phyloP scores from a whole-genome alignment of 2,329 filamentous ascomycete genomes.

The Calonectria pteridis region DNA sequence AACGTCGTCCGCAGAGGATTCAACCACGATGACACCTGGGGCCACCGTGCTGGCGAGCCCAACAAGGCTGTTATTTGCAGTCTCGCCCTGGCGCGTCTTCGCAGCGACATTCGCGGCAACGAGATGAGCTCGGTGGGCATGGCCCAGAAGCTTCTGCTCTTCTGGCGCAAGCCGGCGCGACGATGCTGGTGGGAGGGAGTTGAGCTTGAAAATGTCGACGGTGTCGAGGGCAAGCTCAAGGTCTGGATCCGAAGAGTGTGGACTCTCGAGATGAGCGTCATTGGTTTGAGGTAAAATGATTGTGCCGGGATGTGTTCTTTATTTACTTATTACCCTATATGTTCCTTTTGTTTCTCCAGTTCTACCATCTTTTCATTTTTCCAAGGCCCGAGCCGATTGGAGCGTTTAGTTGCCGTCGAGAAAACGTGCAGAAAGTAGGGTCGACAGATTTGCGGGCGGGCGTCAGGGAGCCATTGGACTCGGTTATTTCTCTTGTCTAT shows the following conservation, averaged over 20 bases:
- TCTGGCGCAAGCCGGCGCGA: conserved; percentile 97
- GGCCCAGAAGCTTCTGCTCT: conserved; percentile 97
- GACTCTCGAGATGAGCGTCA: conserved; percentile 98
- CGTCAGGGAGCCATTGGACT: conserved; percentile 45
- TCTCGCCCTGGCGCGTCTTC: conserved; percentile 89
- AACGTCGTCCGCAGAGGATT: conserved; percentile 78
- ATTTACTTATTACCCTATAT: conserved; percentile 27
- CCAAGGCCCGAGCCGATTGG: conserved; percentile 32
- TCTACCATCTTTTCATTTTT: conserved; percentile 26
- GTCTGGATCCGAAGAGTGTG: conserved; percentile 98
- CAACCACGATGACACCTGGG: conserved; percentile 95
- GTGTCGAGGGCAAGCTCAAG: conserved; percentile 91
- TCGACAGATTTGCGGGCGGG: conserved; percentile 42
- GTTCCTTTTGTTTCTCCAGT: conserved; percentile 24
- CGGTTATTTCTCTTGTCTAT: conserved; percentile 32
- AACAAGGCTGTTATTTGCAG: conserved; percentile 99
- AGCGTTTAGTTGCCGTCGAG: conserved; percentile 32
- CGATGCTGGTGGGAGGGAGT: conserved; percentile 99
- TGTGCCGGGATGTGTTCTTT: conserved; percentile 21
- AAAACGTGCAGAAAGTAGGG: conserved; percentile 32
- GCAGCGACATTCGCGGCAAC: conserved; percentile 90
- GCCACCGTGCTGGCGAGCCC: conserved; percentile 95
- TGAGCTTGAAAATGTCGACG: conserved; percentile 89
- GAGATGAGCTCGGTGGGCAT: conserved; percentile 86
- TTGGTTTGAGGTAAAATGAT: conserved; percentile 75